Evolutionary conservation across 139 green algal genomes (phyloP).

Genomic region (Edaphochlamys debaryana): DNA sequence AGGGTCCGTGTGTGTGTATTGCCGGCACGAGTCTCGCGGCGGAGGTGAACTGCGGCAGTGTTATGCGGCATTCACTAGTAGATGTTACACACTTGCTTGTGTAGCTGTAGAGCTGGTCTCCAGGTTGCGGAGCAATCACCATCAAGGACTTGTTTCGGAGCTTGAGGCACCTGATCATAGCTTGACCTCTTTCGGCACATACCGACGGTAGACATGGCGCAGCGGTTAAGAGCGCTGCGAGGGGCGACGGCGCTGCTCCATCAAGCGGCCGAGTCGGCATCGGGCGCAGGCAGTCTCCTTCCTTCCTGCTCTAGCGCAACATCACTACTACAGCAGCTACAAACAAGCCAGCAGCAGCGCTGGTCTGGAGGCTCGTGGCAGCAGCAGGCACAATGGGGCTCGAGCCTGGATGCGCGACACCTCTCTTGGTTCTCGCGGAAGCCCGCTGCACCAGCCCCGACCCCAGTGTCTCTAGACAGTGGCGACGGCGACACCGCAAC

Average conservation of each 20-base stretch:
- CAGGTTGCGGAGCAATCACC: too few species aligned
- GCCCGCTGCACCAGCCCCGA: neutral
- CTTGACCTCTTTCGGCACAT: too few species aligned
- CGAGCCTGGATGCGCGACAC: neutral
- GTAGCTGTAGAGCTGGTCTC: too few species aligned
- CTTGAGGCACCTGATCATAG: too few species aligned
- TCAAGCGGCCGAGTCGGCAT: neutral
- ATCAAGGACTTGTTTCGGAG: too few species aligned
- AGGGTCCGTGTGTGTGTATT: too few species aligned
- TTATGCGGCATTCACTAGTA: too few species aligned
- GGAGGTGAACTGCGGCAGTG: too few species aligned
- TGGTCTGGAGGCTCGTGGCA: neutral
- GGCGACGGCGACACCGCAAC: neutral
- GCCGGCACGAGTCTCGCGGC: too few species aligned
- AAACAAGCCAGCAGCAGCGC: neutral
- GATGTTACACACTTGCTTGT: too few species aligned
- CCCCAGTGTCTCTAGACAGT: neutral
- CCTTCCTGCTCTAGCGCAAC: neutral
- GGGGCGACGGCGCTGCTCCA: neutral
- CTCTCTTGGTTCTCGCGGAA: neutral
- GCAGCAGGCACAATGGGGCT: neutral
- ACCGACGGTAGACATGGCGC: slow-evolving; percentile 21
- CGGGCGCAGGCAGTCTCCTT: neutral
- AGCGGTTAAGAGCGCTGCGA: slow-evolving; percentile 2
- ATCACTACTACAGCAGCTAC: neutral